Evolutionary conservation across 805 yeast species (phyloP), one percentile per base, ranked within the genome.

Genomic region (Yarrowia osloensis): DNA sequence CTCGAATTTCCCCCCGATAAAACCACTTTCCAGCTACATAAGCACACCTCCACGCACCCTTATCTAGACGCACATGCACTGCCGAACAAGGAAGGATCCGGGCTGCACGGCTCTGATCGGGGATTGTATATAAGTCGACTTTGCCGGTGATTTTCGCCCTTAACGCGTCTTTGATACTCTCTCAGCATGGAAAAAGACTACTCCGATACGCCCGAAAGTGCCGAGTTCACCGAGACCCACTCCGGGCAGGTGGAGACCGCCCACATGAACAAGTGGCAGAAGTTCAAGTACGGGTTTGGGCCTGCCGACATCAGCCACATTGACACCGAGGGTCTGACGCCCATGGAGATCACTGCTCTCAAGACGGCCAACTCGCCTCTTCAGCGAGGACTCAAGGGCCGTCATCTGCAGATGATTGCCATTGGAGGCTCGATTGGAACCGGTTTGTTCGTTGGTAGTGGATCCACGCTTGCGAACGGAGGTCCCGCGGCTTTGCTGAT

Each of bases 371-470:
- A 80, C 68, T 79, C 90, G 4, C 91, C 89, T 4, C 79, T 88
- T 68, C 79, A 84, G 50, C 76, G 85, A 59, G 62, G 68, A 11
- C 74, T 77, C 54, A 77, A 77, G 67, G 73, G 72, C 4, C 73
- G 81, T n/a, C 80, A 77, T 69, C 65, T 77, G 94, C 57, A 50
- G 40, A 50, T 50, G 57, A 50, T 50, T 33, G 57, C 57, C 3
- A 50, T 50, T 33, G 57, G 57, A 21, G 57, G 57, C 63, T 88
- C 94, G 65, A 88, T 90, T 68, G 97, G 97, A 73, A 88, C 95
- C 28, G 89, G 89, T 71, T 75, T 86, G 44, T 86, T 84, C 73
- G 78, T 86, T 40, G 84, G 86, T 42, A 77, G 84, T 0, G 87
- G 87, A 22, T 77, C 77, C 35, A 77, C 85, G 13, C 76, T 84